Base-by-base conservation (phyloP, 306 rosid species). In the Inga leiocalycina region DNA sequence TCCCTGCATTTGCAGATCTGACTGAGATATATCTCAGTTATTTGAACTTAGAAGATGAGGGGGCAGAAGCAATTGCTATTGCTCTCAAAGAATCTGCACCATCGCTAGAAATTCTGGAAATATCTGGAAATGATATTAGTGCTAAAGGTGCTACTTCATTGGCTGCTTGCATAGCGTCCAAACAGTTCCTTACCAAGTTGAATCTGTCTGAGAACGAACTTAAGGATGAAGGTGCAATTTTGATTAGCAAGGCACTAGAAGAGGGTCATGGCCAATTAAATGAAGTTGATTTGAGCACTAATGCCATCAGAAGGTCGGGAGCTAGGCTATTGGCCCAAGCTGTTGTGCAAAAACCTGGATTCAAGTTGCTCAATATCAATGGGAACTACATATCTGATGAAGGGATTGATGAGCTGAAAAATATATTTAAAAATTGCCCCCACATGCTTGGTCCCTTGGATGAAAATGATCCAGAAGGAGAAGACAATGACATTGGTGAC, bases 391-490 rank as follows among this genome's bases (percentile, higher is more conserved):
- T 94, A 86, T 91, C 96, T 32, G 94, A 94, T 20, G 98, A 91
- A 74, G 97, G 98, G 78, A 85, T 94, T 78, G 92, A 84, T 37
- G 94, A 90, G 68, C 87, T 94, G 77, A 86, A 89, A 62, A 79
- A 83, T 11, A 83, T 90, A 62, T 94, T 94, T 57, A 83, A 91
- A 88, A 88, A 79, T 81, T 87, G 87, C 14, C 94, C 92, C 19
- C 75, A 84, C 56, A 13, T 83, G 83, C 89, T 94, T 69, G 97
- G 97, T 77, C 91, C 89, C 54, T 86, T 94, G 93, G 98, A 94
- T 87, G 98, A 94, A 81, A 94, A 92, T 64, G 89, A 92, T 68
- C 98, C 98, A 8, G 94, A 94, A 16, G 98, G 98, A 2, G 94
- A 91, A 84, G 92, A 93, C 49, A 20, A 62, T 76, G 95, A 90